A percentile compares a stretch with the other conserved stretches of the same genome.
Evolutionary conservation across 768 basidiomycete species (phyloP).

Genomic region (Mrakia blollopis): DNA sequence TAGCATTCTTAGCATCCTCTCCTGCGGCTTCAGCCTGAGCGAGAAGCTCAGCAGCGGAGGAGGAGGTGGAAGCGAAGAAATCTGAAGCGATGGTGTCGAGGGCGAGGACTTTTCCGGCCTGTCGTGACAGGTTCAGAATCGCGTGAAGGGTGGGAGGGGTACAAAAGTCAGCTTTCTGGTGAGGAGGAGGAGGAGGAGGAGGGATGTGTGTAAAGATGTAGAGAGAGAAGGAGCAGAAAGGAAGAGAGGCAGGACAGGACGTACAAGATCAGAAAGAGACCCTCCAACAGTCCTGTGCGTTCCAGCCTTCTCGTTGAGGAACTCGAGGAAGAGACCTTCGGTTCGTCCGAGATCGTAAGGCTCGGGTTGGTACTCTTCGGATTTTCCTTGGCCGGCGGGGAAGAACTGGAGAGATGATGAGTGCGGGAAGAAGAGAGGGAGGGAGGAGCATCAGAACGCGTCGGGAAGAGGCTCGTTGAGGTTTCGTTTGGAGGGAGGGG

Average conservation of each 20-base stretch:
- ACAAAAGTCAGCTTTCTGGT: too few relatives aligned
- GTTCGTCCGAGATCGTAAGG: conserved; percentile 50
- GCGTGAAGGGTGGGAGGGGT: too few relatives aligned
- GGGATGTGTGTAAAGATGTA: background rate
- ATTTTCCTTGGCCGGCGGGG: conserved; percentile 48
- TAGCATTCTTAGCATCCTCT: conserved; percentile 36
- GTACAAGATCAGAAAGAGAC: conserved; percentile 57
- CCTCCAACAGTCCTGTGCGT: conserved; percentile 72
- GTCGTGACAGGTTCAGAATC: too few relatives aligned
- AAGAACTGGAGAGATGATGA: conserved; percentile 7
- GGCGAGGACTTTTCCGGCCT: conserved; percentile 76
- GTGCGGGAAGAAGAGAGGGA: background rate
- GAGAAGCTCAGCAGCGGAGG: conserved; percentile 47
- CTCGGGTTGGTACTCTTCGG: conserved; percentile 60
- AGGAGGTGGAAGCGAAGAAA: conserved; percentile 53
- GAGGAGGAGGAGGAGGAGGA: too few relatives aligned
- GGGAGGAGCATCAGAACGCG: too few relatives aligned
- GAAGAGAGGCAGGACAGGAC: background rate
- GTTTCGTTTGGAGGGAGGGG: background rate
- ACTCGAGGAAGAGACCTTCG: conserved; percentile 43
- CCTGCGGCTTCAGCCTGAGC: conserved; percentile 42
- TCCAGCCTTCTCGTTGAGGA: conserved; percentile 53
- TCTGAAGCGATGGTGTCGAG: conserved; percentile 79
- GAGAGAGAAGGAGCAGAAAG: background rate
- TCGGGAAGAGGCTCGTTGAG: background rate